Evolutionary conservation across 2,329 filamentous ascomycete genomes (phyloP).

Genomic region (Fusarium devonianum): DNA sequence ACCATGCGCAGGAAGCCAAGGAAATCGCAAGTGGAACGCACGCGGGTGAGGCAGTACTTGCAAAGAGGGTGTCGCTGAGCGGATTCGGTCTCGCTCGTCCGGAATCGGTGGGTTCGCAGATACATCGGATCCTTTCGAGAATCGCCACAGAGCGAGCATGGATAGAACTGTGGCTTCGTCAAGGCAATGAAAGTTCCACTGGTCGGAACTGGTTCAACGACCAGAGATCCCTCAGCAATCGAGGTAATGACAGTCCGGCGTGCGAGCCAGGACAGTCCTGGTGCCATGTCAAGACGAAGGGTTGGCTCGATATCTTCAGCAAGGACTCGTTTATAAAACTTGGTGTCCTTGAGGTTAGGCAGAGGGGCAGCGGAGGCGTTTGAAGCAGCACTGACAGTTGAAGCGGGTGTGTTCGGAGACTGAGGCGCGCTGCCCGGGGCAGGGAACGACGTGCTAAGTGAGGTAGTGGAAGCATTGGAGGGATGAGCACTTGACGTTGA

Average conservation of each 20-base stretch:
- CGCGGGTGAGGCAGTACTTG: constrained; percentile 81
- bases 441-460: constrained; percentile 59
- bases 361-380: constrained; percentile 46
- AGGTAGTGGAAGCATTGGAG: constrained; percentile 67
- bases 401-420: constrained; percentile 66
- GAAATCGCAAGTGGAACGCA: constrained; percentile 91
- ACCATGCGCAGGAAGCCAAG: constrained; percentile 90
- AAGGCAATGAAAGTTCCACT: constrained; percentile 58
- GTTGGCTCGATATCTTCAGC: constrained; percentile 95
- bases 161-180: constrained; percentile 63
- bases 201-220: constrained; percentile 85
- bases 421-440: constrained; percentile 62
- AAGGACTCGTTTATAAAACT: constrained; percentile 90
- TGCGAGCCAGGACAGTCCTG: constrained; percentile 91
- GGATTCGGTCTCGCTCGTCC: constrained; percentile 83
- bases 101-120: constrained; percentile 84
- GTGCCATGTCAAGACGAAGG: constrained; percentile 84
- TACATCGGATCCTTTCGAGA: constrained; percentile 73
- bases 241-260: constrained; percentile 83
- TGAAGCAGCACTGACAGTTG: constrained; percentile 56
- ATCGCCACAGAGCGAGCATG: constrained; percentile 92
- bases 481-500: constrained; percentile 56
- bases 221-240: constrained; percentile 82
- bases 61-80: constrained; percentile 92
- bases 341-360: constrained; percentile 82